phyloP scores from a whole-genome alignment of 768 basidiomycete genomes.

The Trichaptum fuscoviolaceum region DNA sequence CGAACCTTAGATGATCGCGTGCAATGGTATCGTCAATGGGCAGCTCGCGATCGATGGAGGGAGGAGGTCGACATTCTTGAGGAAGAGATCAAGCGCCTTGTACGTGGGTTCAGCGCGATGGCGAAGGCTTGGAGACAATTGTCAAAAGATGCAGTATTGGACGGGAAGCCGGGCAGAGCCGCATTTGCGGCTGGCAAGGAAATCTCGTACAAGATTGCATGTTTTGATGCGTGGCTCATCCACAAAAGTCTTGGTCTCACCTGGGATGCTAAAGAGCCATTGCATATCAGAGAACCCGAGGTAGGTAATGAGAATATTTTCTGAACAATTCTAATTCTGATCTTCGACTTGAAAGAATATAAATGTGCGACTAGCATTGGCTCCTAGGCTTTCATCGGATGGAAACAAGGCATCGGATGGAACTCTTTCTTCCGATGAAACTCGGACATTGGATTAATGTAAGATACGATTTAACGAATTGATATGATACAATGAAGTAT shows the following conservation, averaged over 20 bases:
- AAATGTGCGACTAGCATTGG: not conserved
- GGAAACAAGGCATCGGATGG: not conserved
- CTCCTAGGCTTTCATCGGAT: not conserved
- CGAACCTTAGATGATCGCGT: not conserved
- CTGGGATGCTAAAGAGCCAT: not conserved
- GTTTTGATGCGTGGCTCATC: not conserved
- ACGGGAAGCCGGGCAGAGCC: not conserved
- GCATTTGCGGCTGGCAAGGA: not conserved
- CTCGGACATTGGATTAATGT: not conserved
- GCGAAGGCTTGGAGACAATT: not conserved
- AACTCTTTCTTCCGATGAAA: not conserved
- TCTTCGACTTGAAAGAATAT: not conserved
- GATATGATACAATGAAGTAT: not conserved
- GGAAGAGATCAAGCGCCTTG: not conserved
- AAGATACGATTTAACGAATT: not conserved
- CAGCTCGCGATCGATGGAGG: not conserved
- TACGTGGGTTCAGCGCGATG: not conserved
- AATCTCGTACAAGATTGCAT: not conserved
- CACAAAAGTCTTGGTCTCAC: not conserved
- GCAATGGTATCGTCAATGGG: not conserved
- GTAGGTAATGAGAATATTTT: not conserved
- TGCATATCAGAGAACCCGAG: not conserved
- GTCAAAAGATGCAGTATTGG: not conserved
- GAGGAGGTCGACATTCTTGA: not conserved
- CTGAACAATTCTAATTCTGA: not conserved